phyloP scores from a whole-genome alignment of 2,329 filamentous ascomycete genomes.

The Microcyclospora tardicrescens region DNA sequence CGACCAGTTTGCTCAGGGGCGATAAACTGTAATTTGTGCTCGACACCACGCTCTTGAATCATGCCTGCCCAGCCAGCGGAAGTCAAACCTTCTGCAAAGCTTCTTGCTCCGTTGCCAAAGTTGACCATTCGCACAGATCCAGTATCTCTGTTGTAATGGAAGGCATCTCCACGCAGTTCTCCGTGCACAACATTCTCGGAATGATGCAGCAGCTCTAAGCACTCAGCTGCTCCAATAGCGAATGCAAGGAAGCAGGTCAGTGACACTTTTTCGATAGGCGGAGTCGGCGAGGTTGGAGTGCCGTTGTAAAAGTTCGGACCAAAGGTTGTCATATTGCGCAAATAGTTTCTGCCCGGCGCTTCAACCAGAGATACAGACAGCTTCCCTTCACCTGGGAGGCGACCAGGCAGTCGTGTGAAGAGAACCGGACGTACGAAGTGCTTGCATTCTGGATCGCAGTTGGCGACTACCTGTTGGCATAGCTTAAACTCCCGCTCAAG shows the following conservation, averaged over 20 bases:
- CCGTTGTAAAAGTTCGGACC: slow-evolving; percentile 46
- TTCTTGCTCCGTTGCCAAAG: slow-evolving; percentile 73
- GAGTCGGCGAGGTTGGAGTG: slow-evolving; percentile 11
- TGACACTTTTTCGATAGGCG: slow-evolving; percentile 40
- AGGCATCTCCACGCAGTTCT: slow-evolving; percentile 80
- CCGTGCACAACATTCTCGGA: slow-evolving; percentile 76
- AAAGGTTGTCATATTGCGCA: slow-evolving; percentile 59
- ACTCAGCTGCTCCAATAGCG: slow-evolving; percentile 75
- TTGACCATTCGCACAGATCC: slow-evolving; percentile 66
- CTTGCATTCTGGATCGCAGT: slow-evolving; percentile 41
- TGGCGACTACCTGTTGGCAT: slow-evolving; percentile 51
- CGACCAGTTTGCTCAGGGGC: slow-evolving; percentile 90
- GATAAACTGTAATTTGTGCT: slow-evolving; percentile 82
- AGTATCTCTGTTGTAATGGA: slow-evolving; percentile 65
- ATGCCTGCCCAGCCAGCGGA: slow-evolving; percentile 77
- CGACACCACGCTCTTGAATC: slow-evolving; percentile 71
- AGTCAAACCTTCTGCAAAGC: slow-evolving; percentile 77
- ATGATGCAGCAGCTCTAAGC: slow-evolving; percentile 82
- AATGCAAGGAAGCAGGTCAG: slow-evolving; percentile 76
- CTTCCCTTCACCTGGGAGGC: slow-evolving; percentile 55
- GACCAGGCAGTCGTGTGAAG: slow-evolving; percentile 55
- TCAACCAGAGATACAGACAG: slow-evolving; percentile 73
- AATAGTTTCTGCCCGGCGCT: slow-evolving; percentile 59
- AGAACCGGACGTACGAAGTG: slow-evolving; percentile 76
- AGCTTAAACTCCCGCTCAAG: slow-evolving; percentile 83